Conservation (phyloP, 306 rosid genomes). For the Cucumis sativus region DNA sequence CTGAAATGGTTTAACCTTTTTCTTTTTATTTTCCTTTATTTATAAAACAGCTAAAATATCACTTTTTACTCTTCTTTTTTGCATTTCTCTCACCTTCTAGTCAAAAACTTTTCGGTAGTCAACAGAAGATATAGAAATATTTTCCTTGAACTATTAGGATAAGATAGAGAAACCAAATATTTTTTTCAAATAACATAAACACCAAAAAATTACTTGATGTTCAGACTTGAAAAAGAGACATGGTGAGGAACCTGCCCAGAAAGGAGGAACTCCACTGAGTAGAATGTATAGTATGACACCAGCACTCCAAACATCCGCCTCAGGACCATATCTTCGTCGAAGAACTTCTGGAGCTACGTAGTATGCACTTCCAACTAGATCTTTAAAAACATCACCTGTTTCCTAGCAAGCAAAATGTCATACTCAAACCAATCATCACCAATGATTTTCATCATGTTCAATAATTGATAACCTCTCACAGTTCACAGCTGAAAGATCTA, state of each 20-base stretch:
- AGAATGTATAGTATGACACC: slow-evolving; percentile 85
- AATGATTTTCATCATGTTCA: background rate
- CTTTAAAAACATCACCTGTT: slow-evolving; percentile 66
- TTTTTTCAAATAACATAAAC: background rate
- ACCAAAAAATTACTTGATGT: background rate
- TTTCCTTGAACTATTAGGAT: background rate
- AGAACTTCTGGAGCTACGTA: slow-evolving; percentile 96
- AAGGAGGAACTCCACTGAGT: slow-evolving; percentile 92
- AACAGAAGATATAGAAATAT: too few relatives aligned
- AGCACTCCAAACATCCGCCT: slow-evolving; percentile 95
- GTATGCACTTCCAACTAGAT: slow-evolving; percentile 94
- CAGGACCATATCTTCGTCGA: slow-evolving; percentile 66
- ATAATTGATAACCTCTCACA: background rate
- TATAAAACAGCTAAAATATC: too few relatives aligned
- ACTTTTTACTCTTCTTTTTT: too few relatives aligned
- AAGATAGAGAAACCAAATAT: background rate
- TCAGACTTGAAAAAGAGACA: background rate
- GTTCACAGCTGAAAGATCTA: background rate
- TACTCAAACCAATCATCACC: background rate
- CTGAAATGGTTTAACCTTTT: too few relatives aligned
- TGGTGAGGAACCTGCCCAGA: slow-evolving; percentile 71
- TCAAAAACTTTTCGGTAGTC: too few relatives aligned
- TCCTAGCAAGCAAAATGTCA: slow-evolving; percentile 2
- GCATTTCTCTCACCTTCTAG: too few relatives aligned
- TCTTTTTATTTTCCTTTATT: too few relatives aligned